Conservation (phyloP, 2,329 filamentous ascomycete genomes). For the Venturia oleaginea region DNA sequence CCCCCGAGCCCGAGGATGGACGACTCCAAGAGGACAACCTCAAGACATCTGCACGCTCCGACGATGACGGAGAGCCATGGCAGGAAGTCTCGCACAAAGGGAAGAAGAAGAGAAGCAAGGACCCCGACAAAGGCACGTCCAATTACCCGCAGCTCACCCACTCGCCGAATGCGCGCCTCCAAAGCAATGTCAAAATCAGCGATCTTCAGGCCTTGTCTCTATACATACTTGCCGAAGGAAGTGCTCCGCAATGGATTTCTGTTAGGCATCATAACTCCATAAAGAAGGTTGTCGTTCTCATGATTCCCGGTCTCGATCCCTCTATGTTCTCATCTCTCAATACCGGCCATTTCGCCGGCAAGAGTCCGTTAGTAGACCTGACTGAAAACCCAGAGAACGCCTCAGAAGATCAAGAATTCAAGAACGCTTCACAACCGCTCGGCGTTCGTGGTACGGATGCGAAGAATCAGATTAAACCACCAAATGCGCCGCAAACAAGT, state of each 20-base stretch:
- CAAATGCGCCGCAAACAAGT: not conserved
- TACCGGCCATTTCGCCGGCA: not conserved
- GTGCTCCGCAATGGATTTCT: conserved; percentile 55
- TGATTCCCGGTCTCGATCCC: conserved; percentile 86
- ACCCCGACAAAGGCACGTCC: conserved; percentile 3
- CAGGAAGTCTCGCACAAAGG: conserved; percentile 10
- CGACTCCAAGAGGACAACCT: conserved; percentile 21
- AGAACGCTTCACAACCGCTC: not conserved
- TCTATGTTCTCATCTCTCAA: conserved; percentile 64
- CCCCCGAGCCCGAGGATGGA: conserved; percentile 20
- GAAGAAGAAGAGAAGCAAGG: conserved; percentile 10
- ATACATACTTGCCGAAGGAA: conserved; percentile 48
- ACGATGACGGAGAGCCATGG: conserved; percentile 12
- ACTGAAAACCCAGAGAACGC: not conserved
- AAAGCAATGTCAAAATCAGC: conserved; percentile 46
- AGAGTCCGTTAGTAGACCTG: not conserved
- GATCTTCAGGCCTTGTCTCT: conserved; percentile 51
- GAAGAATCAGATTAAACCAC: not conserved
- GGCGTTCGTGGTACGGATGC: not conserved
- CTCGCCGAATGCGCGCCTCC: conserved; percentile 42
- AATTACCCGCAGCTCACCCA: conserved; percentile 47
- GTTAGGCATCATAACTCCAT: conserved; percentile 48
- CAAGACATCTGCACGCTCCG: not conserved
- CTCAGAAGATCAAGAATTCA: not conserved
- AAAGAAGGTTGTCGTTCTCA: conserved; percentile 73